phyloP scores from a whole-genome alignment of 2,329 filamentous ascomycete species.

The Ceratocystis diversiconidia region DNA sequence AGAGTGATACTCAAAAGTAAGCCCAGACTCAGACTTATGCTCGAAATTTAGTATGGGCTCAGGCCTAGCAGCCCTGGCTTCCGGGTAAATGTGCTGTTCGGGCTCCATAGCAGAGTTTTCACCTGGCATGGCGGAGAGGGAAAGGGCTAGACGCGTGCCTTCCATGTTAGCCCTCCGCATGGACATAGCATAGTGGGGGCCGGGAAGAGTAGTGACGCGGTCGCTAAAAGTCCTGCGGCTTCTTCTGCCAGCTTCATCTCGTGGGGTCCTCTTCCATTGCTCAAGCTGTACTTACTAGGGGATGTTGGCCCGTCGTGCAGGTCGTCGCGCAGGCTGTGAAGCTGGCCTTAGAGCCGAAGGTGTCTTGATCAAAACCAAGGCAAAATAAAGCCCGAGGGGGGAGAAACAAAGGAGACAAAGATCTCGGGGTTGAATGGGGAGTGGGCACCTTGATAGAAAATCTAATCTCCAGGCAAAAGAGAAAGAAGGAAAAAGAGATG shows the following conservation, averaged over 20 bases:
- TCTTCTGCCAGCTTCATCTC: not conserved
- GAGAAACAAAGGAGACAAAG: not conserved
- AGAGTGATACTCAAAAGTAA: not conserved
- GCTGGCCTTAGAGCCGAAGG: not conserved
- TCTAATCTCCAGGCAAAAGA: not conserved
- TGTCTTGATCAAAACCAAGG: not conserved
- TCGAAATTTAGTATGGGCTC: not conserved
- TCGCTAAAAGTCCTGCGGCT: not conserved
- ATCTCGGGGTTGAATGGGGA: not conserved
- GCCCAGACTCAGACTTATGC: not conserved
- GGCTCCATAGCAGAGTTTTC: conserved; percentile 1
- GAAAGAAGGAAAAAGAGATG: not conserved
- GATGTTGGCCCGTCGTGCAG: not conserved
- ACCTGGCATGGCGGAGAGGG: not conserved
- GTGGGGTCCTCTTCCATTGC: too few relatives aligned
- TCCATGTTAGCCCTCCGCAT: not conserved
- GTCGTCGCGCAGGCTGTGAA: not conserved
- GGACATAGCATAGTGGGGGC: not conserved
- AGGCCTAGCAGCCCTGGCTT: not conserved
- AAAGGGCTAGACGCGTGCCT: not conserved
- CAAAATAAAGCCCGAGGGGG: not conserved
- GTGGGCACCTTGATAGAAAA: not conserved
- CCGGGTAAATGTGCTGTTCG: not conserved
- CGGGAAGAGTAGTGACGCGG: not conserved
- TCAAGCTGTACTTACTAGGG: not conserved